phyloP scores from a whole-genome alignment of 2,329 filamentous ascomycete species.

The Daldinia sp. region DNA sequence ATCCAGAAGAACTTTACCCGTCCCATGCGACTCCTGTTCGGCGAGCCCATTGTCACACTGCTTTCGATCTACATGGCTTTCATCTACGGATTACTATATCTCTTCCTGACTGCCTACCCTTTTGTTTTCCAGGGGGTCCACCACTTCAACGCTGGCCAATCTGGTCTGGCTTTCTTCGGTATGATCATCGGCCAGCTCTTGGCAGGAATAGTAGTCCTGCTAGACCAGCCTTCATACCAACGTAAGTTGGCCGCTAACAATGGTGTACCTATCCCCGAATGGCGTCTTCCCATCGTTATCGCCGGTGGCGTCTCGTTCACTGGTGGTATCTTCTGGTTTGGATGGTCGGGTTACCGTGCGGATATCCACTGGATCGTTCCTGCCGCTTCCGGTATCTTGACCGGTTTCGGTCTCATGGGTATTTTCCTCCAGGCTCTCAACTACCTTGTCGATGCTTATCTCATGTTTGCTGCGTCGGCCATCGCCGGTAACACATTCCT shows the following conservation, averaged over 20 bases:
- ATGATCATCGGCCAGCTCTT: conserved; percentile 79
- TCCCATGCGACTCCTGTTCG: conserved; percentile 70
- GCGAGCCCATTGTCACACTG: conserved; percentile 73
- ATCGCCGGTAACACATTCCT: conserved; percentile 85
- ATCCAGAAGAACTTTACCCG: conserved; percentile 73
- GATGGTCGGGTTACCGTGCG: conserved; percentile 70
- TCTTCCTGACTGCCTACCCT: conserved; percentile 86
- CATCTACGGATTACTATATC: conserved; percentile 77
- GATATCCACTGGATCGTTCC: conserved; percentile 72
- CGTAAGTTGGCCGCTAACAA: conserved; percentile 74
- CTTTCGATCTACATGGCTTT: conserved; percentile 78
- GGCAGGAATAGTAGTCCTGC: conserved; percentile 69
- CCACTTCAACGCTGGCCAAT: conserved; percentile 71
- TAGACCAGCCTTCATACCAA: conserved; percentile 72
- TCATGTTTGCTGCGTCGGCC: conserved; percentile 79
- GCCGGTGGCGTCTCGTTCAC: conserved; percentile 67
- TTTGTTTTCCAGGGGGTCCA: conserved; percentile 81
- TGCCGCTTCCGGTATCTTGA: conserved; percentile 66
- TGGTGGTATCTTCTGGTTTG: conserved; percentile 78
- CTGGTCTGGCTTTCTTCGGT: conserved; percentile 84
- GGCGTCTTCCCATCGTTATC: conserved; percentile 70
- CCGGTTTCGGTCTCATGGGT: conserved; percentile 80
- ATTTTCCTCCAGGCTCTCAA: conserved; percentile 85
- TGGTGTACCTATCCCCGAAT: conserved; percentile 70
- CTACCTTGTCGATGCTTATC: conserved; percentile 80